Evolutionary conservation across 768 basidiomycete genomes (phyloP).

Genomic region (Kwoniella botswanensis): DNA sequence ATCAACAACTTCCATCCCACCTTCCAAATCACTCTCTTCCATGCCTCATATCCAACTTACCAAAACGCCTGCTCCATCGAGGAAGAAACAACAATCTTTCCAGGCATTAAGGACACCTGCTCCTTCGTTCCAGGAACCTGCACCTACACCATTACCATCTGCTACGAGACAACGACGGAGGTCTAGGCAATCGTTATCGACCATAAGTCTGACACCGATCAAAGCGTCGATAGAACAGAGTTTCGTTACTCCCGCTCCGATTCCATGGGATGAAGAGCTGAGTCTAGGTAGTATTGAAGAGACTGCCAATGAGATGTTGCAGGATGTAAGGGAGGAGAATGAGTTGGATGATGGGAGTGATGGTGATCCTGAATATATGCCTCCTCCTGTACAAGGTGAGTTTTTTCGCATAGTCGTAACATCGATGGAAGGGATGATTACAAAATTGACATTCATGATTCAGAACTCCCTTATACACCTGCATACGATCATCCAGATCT

Average conservation of each 20-base stretch:
- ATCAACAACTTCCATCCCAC: constrained; percentile 25
- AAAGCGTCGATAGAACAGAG: constrained; percentile 21
- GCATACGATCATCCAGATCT: constrained; percentile 26
- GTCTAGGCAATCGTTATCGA: constrained; percentile 33
- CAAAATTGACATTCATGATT: neutral
- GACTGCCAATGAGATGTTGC: constrained; percentile 17
- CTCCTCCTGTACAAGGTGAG: constrained; percentile 22
- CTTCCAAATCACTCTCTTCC: constrained; percentile 44
- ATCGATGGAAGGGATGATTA: no score
- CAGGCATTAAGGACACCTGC: constrained; percentile 32
- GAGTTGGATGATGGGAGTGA: constrained; percentile 55
- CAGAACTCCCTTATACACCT: constrained; percentile 24
- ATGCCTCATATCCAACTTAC: constrained; percentile 29
- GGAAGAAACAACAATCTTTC: constrained; percentile 5
- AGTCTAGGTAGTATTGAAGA: constrained; percentile 39
- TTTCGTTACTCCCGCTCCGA: constrained; percentile 38
- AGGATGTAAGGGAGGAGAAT: constrained; percentile 28
- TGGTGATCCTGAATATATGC: constrained; percentile 59
- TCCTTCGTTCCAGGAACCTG: constrained; percentile 20
- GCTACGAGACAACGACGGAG: constrained; percentile 38
- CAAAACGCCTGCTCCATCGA: constrained; percentile 24
- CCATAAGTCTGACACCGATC: constrained; percentile 27
- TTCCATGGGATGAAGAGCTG: constrained; percentile 46
- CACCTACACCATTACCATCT: constrained; percentile 44
- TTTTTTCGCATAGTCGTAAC: neutral